phyloP scores from a whole-genome alignment of 2,329 filamentous ascomycete species.

The Cladorrhinum sp. region DNA sequence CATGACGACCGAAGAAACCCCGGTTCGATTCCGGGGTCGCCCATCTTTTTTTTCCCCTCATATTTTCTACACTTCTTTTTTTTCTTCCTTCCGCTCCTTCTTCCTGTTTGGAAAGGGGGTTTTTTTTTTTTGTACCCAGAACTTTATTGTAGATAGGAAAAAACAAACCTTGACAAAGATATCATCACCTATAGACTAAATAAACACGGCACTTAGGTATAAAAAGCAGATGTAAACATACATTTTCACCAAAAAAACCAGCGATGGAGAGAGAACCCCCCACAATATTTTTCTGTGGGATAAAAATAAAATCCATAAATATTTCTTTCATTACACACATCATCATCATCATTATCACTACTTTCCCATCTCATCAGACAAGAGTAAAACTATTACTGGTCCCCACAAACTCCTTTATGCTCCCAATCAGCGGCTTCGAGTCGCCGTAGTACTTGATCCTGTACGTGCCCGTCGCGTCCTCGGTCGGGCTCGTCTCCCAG shows the following conservation, averaged over 20 bases:
- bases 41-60: neutral
- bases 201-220: too few relatives aligned
- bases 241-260: too few relatives aligned
- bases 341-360: neutral
- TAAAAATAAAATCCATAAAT: too few relatives aligned
- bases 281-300: too few relatives aligned
- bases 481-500: constrained; percentile 69
- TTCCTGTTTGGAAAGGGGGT: too few relatives aligned
- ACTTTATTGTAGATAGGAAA: too few relatives aligned
- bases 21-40: constrained; percentile 24
- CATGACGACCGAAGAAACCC: constrained; percentile 21
- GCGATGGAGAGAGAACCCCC: too few relatives aligned
- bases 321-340: neutral
- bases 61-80: neutral
- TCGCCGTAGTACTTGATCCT: constrained; percentile 80
- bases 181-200: too few relatives aligned
- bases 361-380: constrained; percentile 4
- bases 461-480: constrained; percentile 61
- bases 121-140: too few relatives aligned
- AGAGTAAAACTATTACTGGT: constrained; percentile 31
- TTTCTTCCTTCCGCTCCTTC: neutral
- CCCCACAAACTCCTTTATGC: constrained; percentile 59
- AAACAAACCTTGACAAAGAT: too few relatives aligned
- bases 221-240: too few relatives aligned
- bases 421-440: constrained; percentile 62